Conservation (phyloP, 2,329 filamentous ascomycete genomes). For the Colletotrichum sp. region DNA sequence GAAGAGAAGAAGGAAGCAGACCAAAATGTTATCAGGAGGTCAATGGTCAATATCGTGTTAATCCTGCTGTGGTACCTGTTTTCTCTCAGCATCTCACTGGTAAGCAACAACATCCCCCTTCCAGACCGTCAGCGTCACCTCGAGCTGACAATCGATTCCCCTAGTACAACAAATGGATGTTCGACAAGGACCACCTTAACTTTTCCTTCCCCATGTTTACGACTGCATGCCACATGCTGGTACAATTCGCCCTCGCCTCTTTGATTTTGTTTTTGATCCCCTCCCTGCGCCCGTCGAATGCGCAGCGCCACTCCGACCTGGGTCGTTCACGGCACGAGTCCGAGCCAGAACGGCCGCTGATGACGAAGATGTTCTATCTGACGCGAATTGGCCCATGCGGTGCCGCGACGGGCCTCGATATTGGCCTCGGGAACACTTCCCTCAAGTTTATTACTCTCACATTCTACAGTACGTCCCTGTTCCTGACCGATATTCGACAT, state of each 20-base stretch:
- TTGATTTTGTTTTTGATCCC: slow-evolving; percentile 84
- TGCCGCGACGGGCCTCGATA: slow-evolving; percentile 90
- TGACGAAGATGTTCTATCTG: slow-evolving; percentile 91
- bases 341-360: slow-evolving; percentile 65
- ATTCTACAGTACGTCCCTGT: slow-evolving; percentile 77
- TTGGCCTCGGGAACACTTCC: slow-evolving; percentile 94
- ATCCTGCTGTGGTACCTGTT: slow-evolving; percentile 91
- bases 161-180: slow-evolving; percentile 99
- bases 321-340: slow-evolving; percentile 56
- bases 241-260: slow-evolving; percentile 84
- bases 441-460: slow-evolving; percentile 95
- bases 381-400: slow-evolving; percentile 92
- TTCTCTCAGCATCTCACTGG: slow-evolving; percentile 89
- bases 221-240: slow-evolving; percentile 92
- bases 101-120: slow-evolving; percentile 49
- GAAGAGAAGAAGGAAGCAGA: slow-evolving; percentile 80
- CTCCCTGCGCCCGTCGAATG: slow-evolving; percentile 72
- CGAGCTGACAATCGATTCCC: slow-evolving; percentile 29
- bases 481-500: neutral
- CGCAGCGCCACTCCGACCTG: slow-evolving; percentile 47
- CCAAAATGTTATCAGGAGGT: slow-evolving; percentile 70
- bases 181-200: slow-evolving; percentile 81
- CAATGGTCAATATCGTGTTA: slow-evolving; percentile 78
- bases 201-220: slow-evolving; percentile 96
- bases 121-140: neutral